Evolutionary conservation across 805 yeast genomes (phyloP).

Genomic region (Ogataea paraovalis): DNA sequence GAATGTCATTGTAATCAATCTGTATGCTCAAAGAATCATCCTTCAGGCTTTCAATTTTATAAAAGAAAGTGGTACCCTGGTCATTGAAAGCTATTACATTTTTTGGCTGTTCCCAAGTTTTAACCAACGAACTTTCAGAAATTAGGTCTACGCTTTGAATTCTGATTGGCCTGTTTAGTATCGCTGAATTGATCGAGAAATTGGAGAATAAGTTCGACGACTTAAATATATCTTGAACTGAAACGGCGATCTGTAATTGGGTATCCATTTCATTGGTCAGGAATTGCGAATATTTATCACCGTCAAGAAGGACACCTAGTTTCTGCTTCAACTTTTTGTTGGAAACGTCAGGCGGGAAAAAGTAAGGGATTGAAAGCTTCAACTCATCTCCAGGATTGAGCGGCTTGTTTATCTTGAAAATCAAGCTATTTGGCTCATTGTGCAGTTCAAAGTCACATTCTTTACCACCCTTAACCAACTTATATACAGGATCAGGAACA

Average conservation of each 20-base stretch:
- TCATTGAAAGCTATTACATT: slow-evolving; percentile 55
- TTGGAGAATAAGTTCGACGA: slow-evolving; percentile 54
- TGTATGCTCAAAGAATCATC: slow-evolving; percentile 39
- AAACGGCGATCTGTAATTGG: slow-evolving; percentile 59
- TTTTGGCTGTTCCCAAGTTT: slow-evolving; percentile 31
- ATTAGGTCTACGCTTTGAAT: slow-evolving; percentile 37
- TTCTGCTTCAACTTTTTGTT: slow-evolving; percentile 25
- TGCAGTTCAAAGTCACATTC: slow-evolving; percentile 13
- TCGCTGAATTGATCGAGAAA: slow-evolving; percentile 63
- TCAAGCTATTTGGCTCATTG: slow-evolving; percentile 12
- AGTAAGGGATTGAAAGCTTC: slow-evolving; percentile 27
- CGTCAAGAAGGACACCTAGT: slow-evolving; percentile 20
- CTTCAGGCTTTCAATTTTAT: slow-evolving; percentile 38
- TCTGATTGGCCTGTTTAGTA: slow-evolving; percentile 48
- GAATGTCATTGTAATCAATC: slow-evolving; percentile 43
- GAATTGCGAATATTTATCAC: slow-evolving; percentile 16
- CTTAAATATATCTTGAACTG: slow-evolving; percentile 77
- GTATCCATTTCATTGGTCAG: slow-evolving; percentile 41
- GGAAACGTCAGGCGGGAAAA: slow-evolving; percentile 33
- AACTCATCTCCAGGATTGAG: slow-evolving; percentile 10
- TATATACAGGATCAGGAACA: slow-evolving; percentile 16
- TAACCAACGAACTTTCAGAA: slow-evolving; percentile 18
- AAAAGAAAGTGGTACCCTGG: slow-evolving; percentile 66
- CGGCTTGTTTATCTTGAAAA: slow-evolving; percentile 10
- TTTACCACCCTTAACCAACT: slow-evolving; percentile 6